These are phyloP conservation scores for Acorus gramineus DNA, from an alignment of 106 monocot species.

Conservation along the genomic window DNA sequence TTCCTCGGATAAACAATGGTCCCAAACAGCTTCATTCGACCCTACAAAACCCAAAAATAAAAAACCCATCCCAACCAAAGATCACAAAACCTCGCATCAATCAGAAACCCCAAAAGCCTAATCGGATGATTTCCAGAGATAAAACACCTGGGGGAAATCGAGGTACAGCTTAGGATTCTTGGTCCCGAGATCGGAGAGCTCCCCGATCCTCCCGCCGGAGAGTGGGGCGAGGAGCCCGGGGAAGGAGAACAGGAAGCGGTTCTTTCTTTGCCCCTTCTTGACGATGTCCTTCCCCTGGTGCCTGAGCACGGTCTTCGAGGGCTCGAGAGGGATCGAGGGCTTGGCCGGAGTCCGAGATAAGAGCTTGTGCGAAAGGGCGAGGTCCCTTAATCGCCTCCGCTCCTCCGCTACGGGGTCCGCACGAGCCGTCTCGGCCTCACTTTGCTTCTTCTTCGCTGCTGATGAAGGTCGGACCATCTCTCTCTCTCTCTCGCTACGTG, in stretches of 20 bases:
- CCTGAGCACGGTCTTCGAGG: conserved; percentile 48
- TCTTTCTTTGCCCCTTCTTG: conserved; percentile 89
- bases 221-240: conserved; percentile 78
- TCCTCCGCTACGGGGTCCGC: conserved; percentile 40
- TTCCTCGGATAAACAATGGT: conserved; percentile 96
- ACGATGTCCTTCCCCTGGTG: conserved; percentile 78
- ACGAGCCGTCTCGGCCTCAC: not conserved
- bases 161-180: conserved; percentile 85
- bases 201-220: conserved; percentile 65
- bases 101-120: conserved; percentile 1
- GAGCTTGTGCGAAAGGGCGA: conserved; percentile 50
- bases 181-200: conserved; percentile 66
- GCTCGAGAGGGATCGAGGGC: conserved; percentile 31
- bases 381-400: conserved; percentile 41
- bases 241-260: conserved; percentile 88
- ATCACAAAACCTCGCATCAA: not conserved
- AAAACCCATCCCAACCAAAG: not conserved
- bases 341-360: conserved; percentile 38
- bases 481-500: too few relatives aligned
- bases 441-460: conserved; percentile 19
- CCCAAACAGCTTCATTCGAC: conserved; percentile 86
- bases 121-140: not conserved
- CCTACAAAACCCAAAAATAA: conserved; percentile 23
- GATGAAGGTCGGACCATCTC: too few relatives aligned
- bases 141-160: conserved; percentile 79